These are phyloP conservation scores for Pseudozyma pruni DNA, from an alignment of 1,284 basidiomycete genomes.

Conservation along the genomic window DNA sequence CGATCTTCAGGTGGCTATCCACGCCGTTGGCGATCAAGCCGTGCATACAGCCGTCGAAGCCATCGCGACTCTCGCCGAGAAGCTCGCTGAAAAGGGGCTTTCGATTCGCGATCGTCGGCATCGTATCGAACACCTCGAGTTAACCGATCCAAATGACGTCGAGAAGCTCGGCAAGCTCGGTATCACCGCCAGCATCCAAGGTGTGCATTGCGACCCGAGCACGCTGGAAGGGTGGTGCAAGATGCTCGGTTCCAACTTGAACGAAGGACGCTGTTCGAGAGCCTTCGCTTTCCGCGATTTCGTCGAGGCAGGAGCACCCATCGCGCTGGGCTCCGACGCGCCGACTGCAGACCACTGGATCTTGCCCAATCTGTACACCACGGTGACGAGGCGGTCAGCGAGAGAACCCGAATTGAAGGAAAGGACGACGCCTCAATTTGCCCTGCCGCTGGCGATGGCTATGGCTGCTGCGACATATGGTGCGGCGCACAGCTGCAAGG, in stretches of 20 bases:
- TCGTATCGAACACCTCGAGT: conserved; percentile 51
- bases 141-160: conserved; percentile 42
- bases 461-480: conserved; percentile 42
- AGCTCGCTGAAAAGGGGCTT: conserved; percentile 8
- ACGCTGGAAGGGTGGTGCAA: conserved; percentile 46
- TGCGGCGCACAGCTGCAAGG: conserved; percentile 45
- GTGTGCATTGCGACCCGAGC: conserved; percentile 45
- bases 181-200: conserved; percentile 48
- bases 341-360: conserved; percentile 43
- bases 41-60: conserved; percentile 49
- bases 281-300: conserved; percentile 50
- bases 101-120: conserved; percentile 43
- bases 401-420: conserved; percentile 23
- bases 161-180: conserved; percentile 42
- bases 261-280: conserved; percentile 35
- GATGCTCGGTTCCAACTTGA: conserved; percentile 32
- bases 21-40: conserved; percentile 48
- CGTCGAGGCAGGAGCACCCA: conserved; percentile 40
- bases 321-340: conserved; percentile 46
- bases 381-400: conserved; percentile 37
- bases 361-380: conserved; percentile 46
- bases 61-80: conserved; percentile 26
- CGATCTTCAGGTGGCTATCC: conserved; percentile 42
- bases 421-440: conserved; percentile 45
- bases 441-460: conserved; percentile 40